Evolutionary conservation across 257 asterid species (phyloP), one percentile per base, ranked within the genome.

Genomic region (Salvia splendens): DNA sequence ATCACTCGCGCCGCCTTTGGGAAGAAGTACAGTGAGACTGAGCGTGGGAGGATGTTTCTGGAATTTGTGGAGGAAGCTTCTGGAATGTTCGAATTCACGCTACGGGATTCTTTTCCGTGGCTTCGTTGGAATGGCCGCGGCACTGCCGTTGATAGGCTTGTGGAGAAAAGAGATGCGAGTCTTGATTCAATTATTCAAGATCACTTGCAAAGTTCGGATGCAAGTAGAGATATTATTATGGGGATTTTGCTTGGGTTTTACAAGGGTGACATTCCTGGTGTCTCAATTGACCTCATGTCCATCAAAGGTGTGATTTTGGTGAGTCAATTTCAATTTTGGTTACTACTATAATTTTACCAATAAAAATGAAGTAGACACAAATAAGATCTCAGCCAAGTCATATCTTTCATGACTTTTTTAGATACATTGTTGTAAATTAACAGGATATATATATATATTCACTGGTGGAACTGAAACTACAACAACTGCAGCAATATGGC

Each of bases 51-150:
- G 48, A 45, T 48, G 35, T 33, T 73, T 12, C 12, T 73, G 16
- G 45, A 65, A 1, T 2, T 3, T 2, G 2, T 65, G 1, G 57
- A 41, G 5, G 65, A 17, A 17, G 10, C 8, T 4, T 5, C 6
- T 0, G 56, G n/a, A 30, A 12, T 78, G 64, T 6, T 73, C 16
- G 0, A 69, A 52, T 3, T n/a, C 55, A 38, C 65, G 3, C 1
- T 74, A 3, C 80, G 75, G 0, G 79, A 74, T 0, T 74, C 59
- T 20, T 5, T 78, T 4, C 79, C 82, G 0, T 69, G 72, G 79
- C 77, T 78, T 20, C 14, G 69, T n/a, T 11, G 69, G 16, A 69
- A 20, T 4, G 79, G 79, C 3, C 41, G 28, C 2, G 28, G 58
- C 5, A 66, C 63, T 4, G 43, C 57, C 4, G 5, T 73, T 6